phyloP scores from a whole-genome alignment of 176 grass and related monocot species.

The Carex parvula region DNA sequence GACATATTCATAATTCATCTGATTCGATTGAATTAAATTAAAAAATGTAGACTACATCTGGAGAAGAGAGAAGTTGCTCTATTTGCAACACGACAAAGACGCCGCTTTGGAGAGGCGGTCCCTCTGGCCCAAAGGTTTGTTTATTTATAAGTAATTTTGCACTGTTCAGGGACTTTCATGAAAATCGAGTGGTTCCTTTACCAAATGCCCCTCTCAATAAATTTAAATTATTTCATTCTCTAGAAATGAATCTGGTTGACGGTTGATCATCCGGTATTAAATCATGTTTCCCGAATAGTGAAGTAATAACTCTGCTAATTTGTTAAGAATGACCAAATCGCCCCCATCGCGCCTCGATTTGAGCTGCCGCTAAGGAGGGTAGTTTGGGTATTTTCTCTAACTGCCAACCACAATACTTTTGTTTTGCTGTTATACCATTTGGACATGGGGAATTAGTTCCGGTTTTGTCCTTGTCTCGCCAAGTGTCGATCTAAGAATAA shows the following conservation, averaged over 20 bases:
- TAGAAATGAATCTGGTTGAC: neutral
- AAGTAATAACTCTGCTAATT: neutral
- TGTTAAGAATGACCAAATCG: neutral
- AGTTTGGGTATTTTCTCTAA: neutral
- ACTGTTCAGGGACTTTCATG: neutral
- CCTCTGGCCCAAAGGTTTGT: slow-evolving; percentile 64
- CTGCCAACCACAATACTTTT: neutral
- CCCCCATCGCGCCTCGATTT: neutral
- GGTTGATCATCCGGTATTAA: neutral
- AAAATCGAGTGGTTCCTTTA: neutral
- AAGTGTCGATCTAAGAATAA: neutral
- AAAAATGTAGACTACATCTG: slow-evolving; percentile 15
- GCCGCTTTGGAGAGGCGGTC: slow-evolving; percentile 79
- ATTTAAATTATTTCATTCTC: neutral
- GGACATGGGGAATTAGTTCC: neutral
- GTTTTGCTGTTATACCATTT: neutral
- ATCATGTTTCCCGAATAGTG: neutral
- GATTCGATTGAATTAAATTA: slow-evolving; percentile 4
- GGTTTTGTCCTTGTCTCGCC: neutral
- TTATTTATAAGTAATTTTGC: neutral
- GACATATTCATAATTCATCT: neutral
- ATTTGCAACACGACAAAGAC: slow-evolving; percentile 76
- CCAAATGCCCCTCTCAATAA: neutral
- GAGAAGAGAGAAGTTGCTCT: slow-evolving; percentile 50
- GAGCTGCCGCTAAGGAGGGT: neutral